phyloP scores from a whole-genome alignment of 2,329 filamentous ascomycete species.

The Calonectria pteridis region DNA sequence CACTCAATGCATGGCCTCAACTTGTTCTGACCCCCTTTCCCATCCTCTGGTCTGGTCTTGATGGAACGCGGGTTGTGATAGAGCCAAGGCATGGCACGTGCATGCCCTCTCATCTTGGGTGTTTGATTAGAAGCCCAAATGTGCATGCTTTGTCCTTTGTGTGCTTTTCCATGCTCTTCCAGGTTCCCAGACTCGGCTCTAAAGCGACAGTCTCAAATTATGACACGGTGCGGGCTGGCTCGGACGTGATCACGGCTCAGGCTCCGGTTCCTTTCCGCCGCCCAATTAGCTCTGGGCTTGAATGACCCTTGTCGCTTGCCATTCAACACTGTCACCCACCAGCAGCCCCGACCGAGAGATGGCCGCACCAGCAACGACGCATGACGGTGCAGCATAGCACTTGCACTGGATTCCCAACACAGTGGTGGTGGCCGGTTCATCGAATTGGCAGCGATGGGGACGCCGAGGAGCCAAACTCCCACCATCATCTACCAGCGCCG shows the following conservation, averaged over 20 bases:
- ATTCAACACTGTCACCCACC: constrained; percentile 19
- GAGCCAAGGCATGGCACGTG: constrained; percentile 18
- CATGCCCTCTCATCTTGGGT: constrained; percentile 14
- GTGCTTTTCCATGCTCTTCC: background rate
- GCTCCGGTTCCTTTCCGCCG: background rate
- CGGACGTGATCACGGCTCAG: background rate
- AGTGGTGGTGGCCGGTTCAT: background rate
- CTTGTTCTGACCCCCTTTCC: background rate
- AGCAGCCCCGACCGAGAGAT: background rate
- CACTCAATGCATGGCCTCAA: background rate
- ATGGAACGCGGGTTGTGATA: constrained; percentile 1
- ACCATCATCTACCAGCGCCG: background rate
- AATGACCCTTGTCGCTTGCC: constrained; percentile 13
- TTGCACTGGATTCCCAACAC: background rate
- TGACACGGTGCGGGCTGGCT: constrained; percentile 14
- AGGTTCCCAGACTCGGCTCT: background rate
- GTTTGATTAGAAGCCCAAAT: background rate
- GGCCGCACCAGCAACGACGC: background rate
- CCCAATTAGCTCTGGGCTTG: background rate
- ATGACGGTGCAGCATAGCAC: background rate
- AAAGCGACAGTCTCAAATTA: background rate
- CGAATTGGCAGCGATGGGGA: background rate
- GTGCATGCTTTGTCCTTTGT: background rate
- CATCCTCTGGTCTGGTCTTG: constrained; percentile 1
- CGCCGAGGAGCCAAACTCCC: background rate